Evolutionary conservation across 2,329 filamentous ascomycete genomes (phyloP), one percentile per base, ranked within the genome.

Genomic region (Sporothrix brunneoviolacea): DNA sequence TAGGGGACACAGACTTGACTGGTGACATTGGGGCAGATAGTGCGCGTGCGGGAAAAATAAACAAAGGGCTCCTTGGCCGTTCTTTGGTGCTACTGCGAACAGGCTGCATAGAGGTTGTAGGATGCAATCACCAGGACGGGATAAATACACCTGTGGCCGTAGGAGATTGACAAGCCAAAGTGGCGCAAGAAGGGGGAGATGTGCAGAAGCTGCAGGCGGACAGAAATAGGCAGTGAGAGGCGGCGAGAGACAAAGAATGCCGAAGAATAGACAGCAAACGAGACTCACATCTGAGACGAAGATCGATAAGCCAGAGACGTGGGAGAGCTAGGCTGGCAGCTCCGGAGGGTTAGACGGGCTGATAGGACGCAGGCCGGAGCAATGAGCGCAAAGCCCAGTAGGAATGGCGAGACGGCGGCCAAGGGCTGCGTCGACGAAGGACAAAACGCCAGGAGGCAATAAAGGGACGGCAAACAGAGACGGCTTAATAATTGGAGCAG

Each of bases 1-100:
- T 48, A 48, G 32, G n/a, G 54, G 40, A 27, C 21, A 27, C 32
- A 10, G 21, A 36, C 30, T 46, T 51, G 48, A 55, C 48, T 55
- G 54, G 54, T 41, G 44, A n/a, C 24, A 32, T 19, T 18, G 33
- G 8, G 32, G 48, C 15, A 13, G 45, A 22, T 33, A 9, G 47
- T 48, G 40, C 47, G 51, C 28, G 27, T 35, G 39, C 22, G 27
- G 50, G 32, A n/a, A 40, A 22, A 35, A 15, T 22, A 52, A 39
- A 54, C 32, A 52, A 38, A 54, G 27, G 4, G 27, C 13, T 40
- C 18, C 27, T 19, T 19, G 39, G 21, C 7, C 16, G 15, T 27
- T 35, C 21, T 16, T 39, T 40, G 42, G 42, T 19, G 30, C 32
- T 32, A 12, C 40, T 37, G 32, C 16, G 41, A 22, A 22, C 37